These are phyloP conservation scores for Haberlea rhodopensis DNA, from an alignment of 257 asterid species.

Conservation along the genomic window DNA sequence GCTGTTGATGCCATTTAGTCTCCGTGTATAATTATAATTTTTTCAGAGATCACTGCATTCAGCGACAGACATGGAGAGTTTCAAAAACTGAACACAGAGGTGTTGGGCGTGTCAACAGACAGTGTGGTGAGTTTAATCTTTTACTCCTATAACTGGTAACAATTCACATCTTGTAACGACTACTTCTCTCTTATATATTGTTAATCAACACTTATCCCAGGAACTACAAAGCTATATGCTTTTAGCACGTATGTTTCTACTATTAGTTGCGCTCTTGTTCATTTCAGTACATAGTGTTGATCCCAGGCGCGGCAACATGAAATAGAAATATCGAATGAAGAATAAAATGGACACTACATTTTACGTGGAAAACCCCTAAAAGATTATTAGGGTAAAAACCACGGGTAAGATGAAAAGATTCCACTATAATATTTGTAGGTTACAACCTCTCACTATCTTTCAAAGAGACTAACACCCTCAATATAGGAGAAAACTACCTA, in stretches of 20 bases:
- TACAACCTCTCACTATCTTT: too few relatives aligned
- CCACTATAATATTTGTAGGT: too few relatives aligned
- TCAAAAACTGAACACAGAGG: conserved; percentile 40
- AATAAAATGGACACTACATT: too few relatives aligned
- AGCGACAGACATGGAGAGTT: conserved; percentile 59
- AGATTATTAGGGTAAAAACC: too few relatives aligned
- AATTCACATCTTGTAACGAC: neutral
- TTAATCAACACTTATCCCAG: neutral
- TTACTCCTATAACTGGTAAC: conserved; percentile 2
- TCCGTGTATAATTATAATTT: conserved; percentile 10
- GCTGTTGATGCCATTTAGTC: conserved; percentile 9
- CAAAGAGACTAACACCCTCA: too few relatives aligned
- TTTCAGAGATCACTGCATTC: conserved; percentile 84
- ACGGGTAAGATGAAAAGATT: too few relatives aligned
- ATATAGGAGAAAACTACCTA: too few relatives aligned
- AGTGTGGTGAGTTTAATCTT: conserved; percentile 46
- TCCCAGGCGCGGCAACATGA: too few relatives aligned
- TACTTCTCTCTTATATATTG: neutral
- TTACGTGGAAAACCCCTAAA: too few relatives aligned
- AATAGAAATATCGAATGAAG: too few relatives aligned
- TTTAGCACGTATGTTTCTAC: neutral
- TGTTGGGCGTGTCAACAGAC: conserved; percentile 58
- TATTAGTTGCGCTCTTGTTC: neutral
- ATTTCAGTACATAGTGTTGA: neutral
- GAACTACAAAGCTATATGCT: neutral